phyloP scores from a whole-genome alignment of 768 basidiomycete genomes.

The Hysterangium stoloniferum region DNA sequence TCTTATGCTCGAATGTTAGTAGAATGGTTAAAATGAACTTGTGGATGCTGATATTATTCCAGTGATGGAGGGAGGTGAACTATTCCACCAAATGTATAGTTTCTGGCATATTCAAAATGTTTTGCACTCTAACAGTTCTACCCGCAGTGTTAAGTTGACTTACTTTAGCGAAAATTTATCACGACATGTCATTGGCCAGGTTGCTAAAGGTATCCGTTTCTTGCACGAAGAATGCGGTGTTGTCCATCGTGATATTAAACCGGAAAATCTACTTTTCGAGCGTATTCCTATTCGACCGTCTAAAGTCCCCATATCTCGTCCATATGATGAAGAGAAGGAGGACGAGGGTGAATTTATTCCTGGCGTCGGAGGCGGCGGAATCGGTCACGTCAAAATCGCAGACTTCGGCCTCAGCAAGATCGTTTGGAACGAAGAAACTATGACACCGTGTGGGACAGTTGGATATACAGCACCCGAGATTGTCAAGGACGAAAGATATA shows the following conservation, averaged over 20 bases:
- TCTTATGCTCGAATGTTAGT: constrained; percentile 82
- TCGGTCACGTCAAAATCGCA: constrained; percentile 96
- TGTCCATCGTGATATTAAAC: constrained; percentile 98
- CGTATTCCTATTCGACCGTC: constrained; percentile 89
- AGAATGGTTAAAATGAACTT: neutral
- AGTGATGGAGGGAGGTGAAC: constrained; percentile 98
- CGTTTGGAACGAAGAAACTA: constrained; percentile 98
- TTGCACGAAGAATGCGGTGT: constrained; percentile 97
- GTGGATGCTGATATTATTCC: constrained; percentile 13
- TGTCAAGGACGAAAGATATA: constrained; percentile 96
- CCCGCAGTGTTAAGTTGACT: constrained; percentile 80
- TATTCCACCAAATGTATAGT: constrained; percentile 83
- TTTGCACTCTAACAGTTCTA: neutral
- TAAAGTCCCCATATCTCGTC: constrained; percentile 61
- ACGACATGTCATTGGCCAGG: constrained; percentile 94
- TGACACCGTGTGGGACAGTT: constrained; percentile 99
- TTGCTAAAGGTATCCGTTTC: constrained; percentile 88
- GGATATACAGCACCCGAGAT: constrained; percentile 99
- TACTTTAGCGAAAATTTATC: constrained; percentile 98
- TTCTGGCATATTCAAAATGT: too few relatives aligned
- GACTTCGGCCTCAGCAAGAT: constrained; percentile 97
- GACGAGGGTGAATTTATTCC: constrained; percentile 95
- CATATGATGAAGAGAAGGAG: constrained; percentile 97
- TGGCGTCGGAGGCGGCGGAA: constrained; percentile 92
- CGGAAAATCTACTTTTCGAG: constrained; percentile 93